Evolutionary conservation across 2,329 filamentous ascomycete genomes (phyloP), one percentile per base, ranked within the genome.

Genomic region (Colletotrichum sp.): DNA sequence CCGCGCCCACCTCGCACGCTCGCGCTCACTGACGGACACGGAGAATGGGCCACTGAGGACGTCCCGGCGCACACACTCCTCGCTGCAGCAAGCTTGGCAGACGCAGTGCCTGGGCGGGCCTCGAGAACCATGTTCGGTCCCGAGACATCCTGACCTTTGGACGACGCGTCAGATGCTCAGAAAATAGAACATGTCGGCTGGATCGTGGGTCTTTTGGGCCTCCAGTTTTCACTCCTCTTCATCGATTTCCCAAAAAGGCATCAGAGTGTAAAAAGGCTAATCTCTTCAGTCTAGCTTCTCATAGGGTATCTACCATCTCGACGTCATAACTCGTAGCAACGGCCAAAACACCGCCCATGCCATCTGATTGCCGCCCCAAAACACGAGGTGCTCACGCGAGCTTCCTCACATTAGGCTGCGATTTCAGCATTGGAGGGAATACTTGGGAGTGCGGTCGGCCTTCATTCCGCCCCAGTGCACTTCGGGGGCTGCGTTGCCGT

Each of bases 391-490:
- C 18, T 64, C 30, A 26, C 32, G 30, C 32, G 44, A 49, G 44
- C 44, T n/a, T 28, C 34, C n/a, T 26, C 34, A 32, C 36, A 49
- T 34, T 12, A 32, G 68, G 30, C 39, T 16, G 30, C 10, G 52
- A 39, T 15, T 16, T 68, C 57, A 73, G 39, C 83, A 84, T 77
- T 75, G 78, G 69, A 85, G 80, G 55, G 79, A 75, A 71, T 81
- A 93, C 87, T 94, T 94, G 77, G 86, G 75, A 81, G 86, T 87
- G 79, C 92, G 87, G 76, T 92, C 88, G 1, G 88, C 86, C 57
- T 88, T 91, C 89, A 92, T 94, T 57, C 92, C 90, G 80, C 93
- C 93, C 93, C 93, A 95, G 80, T 93, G 89, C 44, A 89, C 92
- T 89, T 95, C 93, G 80, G 93, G 90, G 64, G 88, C 89, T 13